Evolutionary conservation across 352 stramenopile genomes (phyloP).

Genomic region (Phytophthora sojae): DNA sequence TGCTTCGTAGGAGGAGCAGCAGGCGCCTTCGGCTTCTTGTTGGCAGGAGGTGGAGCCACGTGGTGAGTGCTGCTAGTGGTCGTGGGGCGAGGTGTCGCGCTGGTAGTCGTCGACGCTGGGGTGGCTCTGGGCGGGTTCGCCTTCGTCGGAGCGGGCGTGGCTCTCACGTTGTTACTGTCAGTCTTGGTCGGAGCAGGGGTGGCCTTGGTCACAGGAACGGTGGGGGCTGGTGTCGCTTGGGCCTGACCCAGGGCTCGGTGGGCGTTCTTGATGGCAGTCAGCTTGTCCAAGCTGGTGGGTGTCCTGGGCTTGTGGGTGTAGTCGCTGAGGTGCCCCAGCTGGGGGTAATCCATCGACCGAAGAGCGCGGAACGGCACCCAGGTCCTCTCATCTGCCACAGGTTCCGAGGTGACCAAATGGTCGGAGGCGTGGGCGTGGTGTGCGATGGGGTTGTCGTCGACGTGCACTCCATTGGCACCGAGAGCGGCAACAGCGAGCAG

Average conservation of each 20-base stretch:
- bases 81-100: background rate
- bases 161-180: background rate
- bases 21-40: slow-evolving; percentile 3
- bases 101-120: slow-evolving; percentile 8
- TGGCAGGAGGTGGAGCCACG: background rate
- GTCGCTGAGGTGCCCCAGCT: slow-evolving; percentile 8
- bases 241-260: slow-evolving; percentile 14
- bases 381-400: background rate
- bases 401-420: slow-evolving; percentile 3
- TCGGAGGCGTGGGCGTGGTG: background rate
- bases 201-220: background rate
- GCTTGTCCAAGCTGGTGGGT: background rate
- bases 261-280: too few relatives aligned
- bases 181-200: slow-evolving; percentile 23
- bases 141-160: slow-evolving; percentile 18
- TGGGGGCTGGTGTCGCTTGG: background rate
- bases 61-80: background rate
- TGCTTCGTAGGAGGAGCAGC: slow-evolving; percentile 2
- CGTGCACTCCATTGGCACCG: slow-evolving; percentile 6
- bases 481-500: slow-evolving; percentile 12
- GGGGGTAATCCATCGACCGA: background rate
- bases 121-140: slow-evolving; percentile 7
- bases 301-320: background rate
- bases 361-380: slow-evolving; percentile 15
- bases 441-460: slow-evolving; percentile 1